Evolutionary conservation across 805 yeast species (phyloP), one percentile per base, ranked within the genome.

Genomic region (Zygosaccharomyces lentus): DNA sequence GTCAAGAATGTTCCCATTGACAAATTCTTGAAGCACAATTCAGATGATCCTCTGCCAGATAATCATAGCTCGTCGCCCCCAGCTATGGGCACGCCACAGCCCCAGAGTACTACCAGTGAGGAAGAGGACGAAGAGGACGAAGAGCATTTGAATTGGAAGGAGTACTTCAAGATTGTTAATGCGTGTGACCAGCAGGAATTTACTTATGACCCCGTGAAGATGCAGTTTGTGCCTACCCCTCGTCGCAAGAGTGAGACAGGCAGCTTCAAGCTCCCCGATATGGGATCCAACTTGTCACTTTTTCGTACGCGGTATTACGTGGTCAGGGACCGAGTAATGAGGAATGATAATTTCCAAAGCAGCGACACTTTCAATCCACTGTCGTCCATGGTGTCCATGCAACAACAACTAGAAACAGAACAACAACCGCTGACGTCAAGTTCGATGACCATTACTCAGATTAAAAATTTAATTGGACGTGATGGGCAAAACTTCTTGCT

Each of bases 401-500:
- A 56, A 39, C 53, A 56, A 25, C 55, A 58, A 12, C 27, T 58
- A 23, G 25, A 49, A 7, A 47, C 34, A 30, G 47, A 40, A 50
- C 48, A 31, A 46, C 47, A 27, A 39, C 39, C 31, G 41, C 19
- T 40, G 5, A 21, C 55, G 47, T 43, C 51, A 6, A 44, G 40
- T 15, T 46, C 51, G n/a, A 56, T 62, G 57, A 52, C 75, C 3
- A 70, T 91, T 37, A 86, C 96, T 0, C 72, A 80, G 32, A 81
- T 93, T 44, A 90, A 90, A 57, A 90, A 90, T 62, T 69, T 93
- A 48, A 63, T 93, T 24, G 99, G 99, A 25, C 70, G 96, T 45
- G 85, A 84, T 56, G 91, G 91, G 4, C 72, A 77, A 43, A 73
- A 78, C 46, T 93, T 93, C 59, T 68, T 85, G 6, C 61, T 93